A percentile compares a stretch with the other conserved stretches of the same genome.
Conservation (phyloP, 306 rosid species). For the Pyrus pyrifolia region DNA sequence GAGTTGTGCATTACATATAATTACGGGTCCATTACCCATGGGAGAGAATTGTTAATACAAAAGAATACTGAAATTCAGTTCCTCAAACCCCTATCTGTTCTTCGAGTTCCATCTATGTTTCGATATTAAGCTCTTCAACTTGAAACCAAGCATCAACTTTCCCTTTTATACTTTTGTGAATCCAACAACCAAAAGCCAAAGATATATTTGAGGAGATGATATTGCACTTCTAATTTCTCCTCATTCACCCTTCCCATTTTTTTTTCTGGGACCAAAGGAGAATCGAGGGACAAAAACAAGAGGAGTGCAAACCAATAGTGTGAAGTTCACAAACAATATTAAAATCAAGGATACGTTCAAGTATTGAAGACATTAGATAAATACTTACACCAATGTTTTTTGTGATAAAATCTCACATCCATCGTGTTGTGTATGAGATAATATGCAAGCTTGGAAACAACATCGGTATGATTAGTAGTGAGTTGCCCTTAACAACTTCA, state of each 20-base stretch:
- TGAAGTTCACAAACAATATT: background rate
- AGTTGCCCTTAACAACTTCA: background rate
- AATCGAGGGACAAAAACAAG: background rate
- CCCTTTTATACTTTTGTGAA: no score
- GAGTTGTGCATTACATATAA: background rate
- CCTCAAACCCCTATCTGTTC: background rate
- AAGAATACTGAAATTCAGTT: background rate
- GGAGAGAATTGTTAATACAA: background rate
- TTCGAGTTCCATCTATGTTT: background rate
- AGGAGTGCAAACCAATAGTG: background rate
- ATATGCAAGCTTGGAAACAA: no score
- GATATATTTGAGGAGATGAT: background rate
- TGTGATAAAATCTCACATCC: no score
- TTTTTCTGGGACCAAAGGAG: background rate
- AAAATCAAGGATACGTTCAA: background rate
- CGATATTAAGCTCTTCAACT: no score
- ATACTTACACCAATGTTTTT: background rate
- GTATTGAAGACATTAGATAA: background rate
- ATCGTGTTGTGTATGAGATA: no score
- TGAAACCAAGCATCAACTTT: background rate
- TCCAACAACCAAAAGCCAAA: background rate
- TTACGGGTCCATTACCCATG: background rate
- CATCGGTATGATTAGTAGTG: background rate
- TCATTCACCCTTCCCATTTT: background rate
- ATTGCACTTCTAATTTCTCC: background rate